phyloP scores from a whole-genome alignment of 176 grass and related monocot genomes.

The Triticum urartu region DNA sequence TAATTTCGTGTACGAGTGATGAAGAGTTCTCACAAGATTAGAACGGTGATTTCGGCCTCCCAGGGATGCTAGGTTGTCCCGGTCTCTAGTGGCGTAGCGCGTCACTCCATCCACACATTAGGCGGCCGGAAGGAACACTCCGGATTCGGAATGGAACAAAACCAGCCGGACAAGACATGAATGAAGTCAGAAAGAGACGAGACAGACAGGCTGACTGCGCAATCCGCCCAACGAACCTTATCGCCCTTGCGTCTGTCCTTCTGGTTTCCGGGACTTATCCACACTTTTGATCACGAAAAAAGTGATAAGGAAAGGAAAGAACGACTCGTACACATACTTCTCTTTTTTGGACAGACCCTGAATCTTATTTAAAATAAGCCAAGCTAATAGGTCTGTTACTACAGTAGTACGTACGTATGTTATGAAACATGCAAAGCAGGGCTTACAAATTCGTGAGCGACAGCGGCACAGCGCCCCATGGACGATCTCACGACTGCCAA shows the following conservation, averaged over 20 bases:
- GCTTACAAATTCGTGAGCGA: background rate
- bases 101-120: background rate
- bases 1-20: too few relatives aligned
- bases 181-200: background rate
- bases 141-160: background rate
- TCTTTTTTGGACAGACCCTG: too few relatives aligned
- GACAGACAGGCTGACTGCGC: background rate
- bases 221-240: background rate
- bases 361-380: too few relatives aligned
- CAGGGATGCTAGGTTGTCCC: too few relatives aligned
- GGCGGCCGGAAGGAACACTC: background rate
- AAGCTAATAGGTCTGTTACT: too few relatives aligned
- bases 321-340: background rate
- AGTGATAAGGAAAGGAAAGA: background rate
- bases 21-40: too few relatives aligned
- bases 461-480: background rate
- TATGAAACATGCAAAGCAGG: background rate
- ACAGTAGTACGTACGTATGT: background rate
- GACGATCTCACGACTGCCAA: background rate
- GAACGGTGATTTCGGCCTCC: too few relatives aligned
- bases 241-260: background rate
- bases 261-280: background rate
- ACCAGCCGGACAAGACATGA: background rate
- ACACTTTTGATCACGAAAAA: background rate
- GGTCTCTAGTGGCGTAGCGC: too few relatives aligned